Conservation (phyloP, 768 basidiomycete species). For the Agaricus blazei region DNA sequence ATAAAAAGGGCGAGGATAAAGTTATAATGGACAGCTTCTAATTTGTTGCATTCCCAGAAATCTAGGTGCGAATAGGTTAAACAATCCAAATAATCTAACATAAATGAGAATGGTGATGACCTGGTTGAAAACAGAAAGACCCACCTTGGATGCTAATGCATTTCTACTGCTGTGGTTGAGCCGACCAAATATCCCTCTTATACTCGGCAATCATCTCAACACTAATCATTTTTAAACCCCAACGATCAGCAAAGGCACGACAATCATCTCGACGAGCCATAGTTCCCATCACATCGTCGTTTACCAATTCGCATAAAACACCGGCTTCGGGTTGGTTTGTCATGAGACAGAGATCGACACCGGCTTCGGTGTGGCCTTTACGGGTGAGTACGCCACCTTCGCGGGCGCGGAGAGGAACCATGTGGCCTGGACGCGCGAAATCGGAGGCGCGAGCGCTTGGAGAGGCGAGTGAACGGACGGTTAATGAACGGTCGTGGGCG, state of each 20-base stretch:
- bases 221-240: constrained; percentile 92
- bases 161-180: background rate
- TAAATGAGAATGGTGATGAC: no score
- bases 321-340: constrained; percentile 69
- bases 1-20: no score
- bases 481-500: constrained; percentile 89
- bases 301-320: constrained; percentile 91
- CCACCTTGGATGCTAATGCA: no score
- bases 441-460: constrained; percentile 45
- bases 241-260: constrained; percentile 81
- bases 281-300: constrained; percentile 79
- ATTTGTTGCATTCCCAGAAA: no score
- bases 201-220: constrained; percentile 75
- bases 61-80: no score
- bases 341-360: constrained; percentile 80
- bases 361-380: constrained; percentile 91
- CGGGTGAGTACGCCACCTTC: constrained; percentile 83
- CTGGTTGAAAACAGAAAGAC: background rate
- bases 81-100: no score
- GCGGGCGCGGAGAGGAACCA: constrained; percentile 88
- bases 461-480: constrained; percentile 77
- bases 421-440: constrained; percentile 90
- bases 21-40: no score
- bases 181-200: constrained; percentile 26
- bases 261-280: constrained; percentile 98